phyloP scores from a whole-genome alignment of 805 yeast species.

The Metschnikowia arizonensis region DNA sequence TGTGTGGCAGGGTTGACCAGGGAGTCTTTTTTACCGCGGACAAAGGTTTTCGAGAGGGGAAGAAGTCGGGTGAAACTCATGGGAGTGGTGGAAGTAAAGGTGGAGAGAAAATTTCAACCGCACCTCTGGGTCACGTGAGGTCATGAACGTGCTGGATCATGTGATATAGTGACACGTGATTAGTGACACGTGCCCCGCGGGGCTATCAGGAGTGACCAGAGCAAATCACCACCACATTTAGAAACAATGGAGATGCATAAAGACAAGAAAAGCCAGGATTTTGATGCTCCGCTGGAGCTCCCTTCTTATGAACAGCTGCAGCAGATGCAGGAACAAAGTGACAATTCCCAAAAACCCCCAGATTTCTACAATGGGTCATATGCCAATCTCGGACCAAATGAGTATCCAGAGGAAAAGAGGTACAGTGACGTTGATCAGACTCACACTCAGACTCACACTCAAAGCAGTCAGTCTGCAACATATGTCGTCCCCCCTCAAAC shows the following conservation, averaged over 20 bases:
- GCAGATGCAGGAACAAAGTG: not conserved
- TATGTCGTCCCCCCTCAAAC: conserved; percentile 29
- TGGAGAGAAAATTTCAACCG: conserved; percentile 6
- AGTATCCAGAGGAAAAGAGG: conserved; percentile 18
- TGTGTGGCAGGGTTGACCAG: conserved; percentile 37
- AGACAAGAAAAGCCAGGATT: not conserved
- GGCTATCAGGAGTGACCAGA: too few relatives aligned
- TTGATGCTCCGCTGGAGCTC: conserved; percentile 8
- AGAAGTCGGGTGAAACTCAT: conserved; percentile 5
- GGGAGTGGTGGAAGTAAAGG: not conserved
- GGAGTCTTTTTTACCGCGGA: conserved; percentile 30
- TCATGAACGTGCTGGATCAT: too few relatives aligned
- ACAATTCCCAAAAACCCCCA: not conserved
- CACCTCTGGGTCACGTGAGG: not conserved
- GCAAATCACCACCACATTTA: not conserved
- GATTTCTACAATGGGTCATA: not conserved
- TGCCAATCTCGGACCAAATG: conserved; percentile 14
- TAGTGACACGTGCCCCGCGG: too few relatives aligned
- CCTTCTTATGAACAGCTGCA: conserved; percentile 19
- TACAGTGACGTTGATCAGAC: not conserved
- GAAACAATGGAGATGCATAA: too few relatives aligned
- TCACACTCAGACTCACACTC: too few relatives aligned
- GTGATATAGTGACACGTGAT: too few relatives aligned
- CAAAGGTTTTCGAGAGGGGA: conserved; percentile 17
- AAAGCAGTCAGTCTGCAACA: conserved; percentile 8